A percentile compares a stretch with the other conserved stretches of the same genome.
phyloP scores from a whole-genome alignment of 108 stramenopile genomes.

The Nannochloropsis gaditana region DNA sequence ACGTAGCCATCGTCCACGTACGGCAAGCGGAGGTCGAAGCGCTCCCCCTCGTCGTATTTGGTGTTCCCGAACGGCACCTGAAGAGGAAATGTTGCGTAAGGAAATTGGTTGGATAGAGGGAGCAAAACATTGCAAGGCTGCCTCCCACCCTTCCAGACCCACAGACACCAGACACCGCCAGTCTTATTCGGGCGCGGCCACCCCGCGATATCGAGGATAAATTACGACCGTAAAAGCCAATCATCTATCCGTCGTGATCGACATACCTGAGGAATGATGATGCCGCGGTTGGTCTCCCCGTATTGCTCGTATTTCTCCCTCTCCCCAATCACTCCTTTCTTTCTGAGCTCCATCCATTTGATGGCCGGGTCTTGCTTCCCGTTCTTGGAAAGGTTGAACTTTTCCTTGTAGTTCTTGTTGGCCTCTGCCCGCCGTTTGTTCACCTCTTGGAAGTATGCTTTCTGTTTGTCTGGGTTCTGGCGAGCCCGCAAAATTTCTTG shows the following conservation, averaged over 20 bases:
- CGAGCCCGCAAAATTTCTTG: constrained; percentile 13
- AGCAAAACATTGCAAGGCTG: too few relatives aligned
- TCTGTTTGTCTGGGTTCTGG: neutral
- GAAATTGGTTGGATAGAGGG: neutral
- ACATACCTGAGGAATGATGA: neutral
- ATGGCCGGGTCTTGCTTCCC: neutral
- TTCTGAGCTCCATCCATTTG: constrained; percentile 18
- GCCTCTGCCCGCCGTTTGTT: neutral
- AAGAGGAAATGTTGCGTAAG: neutral
- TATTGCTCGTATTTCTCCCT: constrained; percentile 6
- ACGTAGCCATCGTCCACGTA: constrained; percentile 89
- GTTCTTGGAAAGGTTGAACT: neutral
- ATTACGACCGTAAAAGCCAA: too few relatives aligned
- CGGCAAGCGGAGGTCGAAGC: constrained; percentile 85
- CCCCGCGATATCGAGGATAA: too few relatives aligned
- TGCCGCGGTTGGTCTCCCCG: neutral
- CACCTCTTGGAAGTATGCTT: neutral
- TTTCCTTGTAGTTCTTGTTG: neutral
- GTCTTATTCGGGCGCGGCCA: too few relatives aligned
- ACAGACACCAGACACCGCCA: too few relatives aligned
- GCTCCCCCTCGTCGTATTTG: constrained; percentile 89
- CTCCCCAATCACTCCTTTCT: neutral
- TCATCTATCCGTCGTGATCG: neutral
- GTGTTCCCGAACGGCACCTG: constrained; percentile 67
- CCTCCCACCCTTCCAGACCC: too few relatives aligned